These are phyloP conservation scores for Alternaria sp. DNA, from an alignment of 2,329 filamentous ascomycete genomes.

Conservation along the genomic window DNA sequence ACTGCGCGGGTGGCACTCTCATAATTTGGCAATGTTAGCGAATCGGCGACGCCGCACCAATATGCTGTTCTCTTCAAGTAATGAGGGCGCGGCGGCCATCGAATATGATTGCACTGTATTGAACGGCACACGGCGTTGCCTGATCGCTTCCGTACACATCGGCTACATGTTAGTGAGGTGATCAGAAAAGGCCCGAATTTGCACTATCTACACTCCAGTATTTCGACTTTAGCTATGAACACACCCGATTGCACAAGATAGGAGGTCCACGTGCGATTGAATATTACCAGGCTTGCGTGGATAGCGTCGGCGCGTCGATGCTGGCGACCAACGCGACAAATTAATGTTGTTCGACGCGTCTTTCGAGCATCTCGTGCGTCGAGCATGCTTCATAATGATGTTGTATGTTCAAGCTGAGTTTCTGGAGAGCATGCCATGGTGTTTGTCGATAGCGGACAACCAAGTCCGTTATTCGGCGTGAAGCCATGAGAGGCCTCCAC, in stretches of 20 bases:
- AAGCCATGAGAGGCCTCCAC: slow-evolving; percentile 14
- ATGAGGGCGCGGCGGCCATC: not conserved
- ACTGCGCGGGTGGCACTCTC: not conserved
- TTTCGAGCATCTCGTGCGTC: not conserved
- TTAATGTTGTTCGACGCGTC: not conserved
- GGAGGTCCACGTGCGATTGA: not conserved
- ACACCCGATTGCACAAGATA: not conserved
- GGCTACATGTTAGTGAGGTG: not conserved
- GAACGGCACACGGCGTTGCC: not conserved
- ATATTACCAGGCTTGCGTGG: slow-evolving; percentile 9
- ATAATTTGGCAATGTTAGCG: not conserved
- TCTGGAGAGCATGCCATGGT: not conserved
- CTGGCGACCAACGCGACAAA: not conserved
- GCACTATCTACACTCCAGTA: not conserved
- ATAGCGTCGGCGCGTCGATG: not conserved
- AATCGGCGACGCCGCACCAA: not conserved
- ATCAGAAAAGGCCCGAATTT: slow-evolving; percentile 5
- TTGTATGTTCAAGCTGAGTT: not conserved
- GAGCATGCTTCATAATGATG: not conserved
- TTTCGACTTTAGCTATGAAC: not conserved
- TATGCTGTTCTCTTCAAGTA: not conserved
- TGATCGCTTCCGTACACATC: not conserved
- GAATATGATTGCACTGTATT: not conserved
- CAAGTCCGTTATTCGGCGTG: slow-evolving; percentile 14
- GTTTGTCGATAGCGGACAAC: not conserved